Evolutionary conservation across 2,329 filamentous ascomycete genomes (phyloP), one percentile per base, ranked within the genome.

Genomic region (Fusarium sp.): DNA sequence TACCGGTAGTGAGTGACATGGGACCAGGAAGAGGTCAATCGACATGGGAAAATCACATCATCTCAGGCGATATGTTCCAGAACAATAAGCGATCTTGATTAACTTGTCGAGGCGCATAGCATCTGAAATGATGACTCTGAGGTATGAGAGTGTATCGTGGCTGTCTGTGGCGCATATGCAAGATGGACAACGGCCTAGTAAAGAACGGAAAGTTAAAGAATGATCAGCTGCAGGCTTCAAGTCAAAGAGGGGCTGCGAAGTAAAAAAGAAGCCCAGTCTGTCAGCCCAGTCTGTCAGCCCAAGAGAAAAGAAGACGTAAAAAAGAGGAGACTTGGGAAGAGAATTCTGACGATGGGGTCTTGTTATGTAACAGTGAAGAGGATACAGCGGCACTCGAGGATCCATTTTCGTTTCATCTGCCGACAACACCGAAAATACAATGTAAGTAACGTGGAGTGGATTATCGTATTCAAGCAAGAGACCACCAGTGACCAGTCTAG

Each of bases 31-130:
- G 47, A 51, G 12, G 14, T 33, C 39, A 71, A 61, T 60, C 35
- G 17, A 31, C 38, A 33, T 24, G 22, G 48, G 20, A 55, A 57
- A 72, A 76, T 66, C 70, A 69, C 76, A 69, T 70, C 70, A 77
- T 78, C n/a, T 57, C 15, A 39, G 54, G 49, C 41, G 44, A 56
- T 54, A 36, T 44, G 24, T 57, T 51, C 58, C 48, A 58, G 60
- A 69, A 69, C 36, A 45, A 48, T 5, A 38, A 47, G 22, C 33
- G 26, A 48, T 13, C 12, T 48, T 44, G 35, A 42, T 20, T 38
- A 48, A 38, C 36, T 38, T 26, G 18, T 47, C 41, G 45, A 49
- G 12, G 57, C 44, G 56, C 38, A 57, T 36, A 44, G 24, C 15
- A 42, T 59, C 38, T 38, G 24, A 17, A n/a, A 20, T n/a, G 33